Evolutionary conservation across 1,139 yeast genomes (phyloP), one percentile per base, ranked within the genome.

Genomic region (Sugiyamaella castrensis): DNA sequence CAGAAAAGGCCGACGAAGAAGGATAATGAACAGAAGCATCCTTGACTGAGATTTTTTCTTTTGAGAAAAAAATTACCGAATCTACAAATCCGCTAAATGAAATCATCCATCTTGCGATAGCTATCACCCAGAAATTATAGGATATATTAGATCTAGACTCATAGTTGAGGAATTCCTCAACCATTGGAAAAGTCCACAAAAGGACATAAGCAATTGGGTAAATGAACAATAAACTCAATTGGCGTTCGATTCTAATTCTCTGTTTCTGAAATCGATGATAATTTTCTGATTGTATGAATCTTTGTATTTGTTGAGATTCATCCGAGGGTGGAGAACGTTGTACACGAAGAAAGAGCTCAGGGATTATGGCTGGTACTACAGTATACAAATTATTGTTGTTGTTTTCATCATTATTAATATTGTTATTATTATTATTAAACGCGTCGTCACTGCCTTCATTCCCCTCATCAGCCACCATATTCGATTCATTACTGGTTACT

Each of bases 191-290:
- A 11, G 83, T 61, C 96, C 96, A 87, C 37, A 87, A 67, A 33
- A 84, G 70, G 50, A 85, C 71, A 64, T 86, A 87, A 0, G 91
- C 84, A 39, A 82, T 69, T 1, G 96, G 96, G 64, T 87, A 87
- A 36, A 87, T 72, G 64, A 87, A 86, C 46, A 87, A 81, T 24
- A 84, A 73, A 58, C 81, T 82, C 77, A 86, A 80, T 65, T 87
- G 95, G 54, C 79, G 80, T 59, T 82, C 80, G 46, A 87, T 84
- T 52, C 77, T 75, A 27, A 74, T 65, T 57, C 85, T 80, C 33
- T 88, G 71, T 50, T 72, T 68, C 53, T 79, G 74, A 37, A 58
- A 58, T 8, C 51, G 46, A 8, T 48, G 43, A 39, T 52, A 57
- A 36, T 54, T 57, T 27, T 54, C 58, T 1, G 56, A 41, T 33